Percentiles rank a stretch among this genome's conserved stretches.
phyloP scores from a whole-genome alignment of 108 stramenopile species.

The Chaetoceros tenuissimus region DNA sequence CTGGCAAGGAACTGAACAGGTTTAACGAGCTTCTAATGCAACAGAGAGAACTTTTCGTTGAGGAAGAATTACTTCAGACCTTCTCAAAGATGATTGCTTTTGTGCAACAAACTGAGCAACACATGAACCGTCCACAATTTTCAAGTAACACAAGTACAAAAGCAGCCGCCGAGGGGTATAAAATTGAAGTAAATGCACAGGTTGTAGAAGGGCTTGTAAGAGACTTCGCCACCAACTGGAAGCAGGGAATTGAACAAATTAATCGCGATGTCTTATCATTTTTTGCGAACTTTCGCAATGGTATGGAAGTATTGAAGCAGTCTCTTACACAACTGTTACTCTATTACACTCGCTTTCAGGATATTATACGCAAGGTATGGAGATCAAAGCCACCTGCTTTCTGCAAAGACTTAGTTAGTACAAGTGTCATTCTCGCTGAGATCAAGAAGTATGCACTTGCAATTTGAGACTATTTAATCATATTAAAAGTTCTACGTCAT shows the following conservation, averaged over 20 bases:
- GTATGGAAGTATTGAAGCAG: slow-evolving; percentile 98
- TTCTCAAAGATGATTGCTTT: slow-evolving; percentile 95
- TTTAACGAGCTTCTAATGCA: slow-evolving; percentile 80
- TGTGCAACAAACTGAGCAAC: slow-evolving; percentile 88
- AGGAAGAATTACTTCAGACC: slow-evolving; percentile 85
- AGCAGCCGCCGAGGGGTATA: slow-evolving; percentile 36
- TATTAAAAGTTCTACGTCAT: no score
- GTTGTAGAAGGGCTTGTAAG: slow-evolving; percentile 85
- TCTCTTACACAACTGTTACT: slow-evolving; percentile 92
- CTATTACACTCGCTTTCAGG: slow-evolving; percentile 97
- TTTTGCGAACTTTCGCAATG: slow-evolving; percentile 96
- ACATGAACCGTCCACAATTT: slow-evolving; percentile 28
- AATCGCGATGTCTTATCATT: slow-evolving; percentile 92
- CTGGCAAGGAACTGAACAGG: slow-evolving; percentile 87
- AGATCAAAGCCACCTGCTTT: slow-evolving; percentile 79
- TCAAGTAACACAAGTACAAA: slow-evolving; percentile 14
- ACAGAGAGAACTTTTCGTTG: slow-evolving; percentile 94
- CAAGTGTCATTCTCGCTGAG: slow-evolving; percentile 87
- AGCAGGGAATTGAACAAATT: slow-evolving; percentile 83
- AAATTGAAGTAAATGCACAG: slow-evolving; percentile 61
- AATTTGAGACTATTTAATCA: no score
- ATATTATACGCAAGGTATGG: slow-evolving; percentile 86
- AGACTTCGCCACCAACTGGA: slow-evolving; percentile 93
- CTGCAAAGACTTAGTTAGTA: slow-evolving; percentile 91
- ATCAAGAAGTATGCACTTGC: slow-evolving; percentile 91